Base-by-base conservation (phyloP, 352 stramenopile species). In the Blastocystis sp. region DNA sequence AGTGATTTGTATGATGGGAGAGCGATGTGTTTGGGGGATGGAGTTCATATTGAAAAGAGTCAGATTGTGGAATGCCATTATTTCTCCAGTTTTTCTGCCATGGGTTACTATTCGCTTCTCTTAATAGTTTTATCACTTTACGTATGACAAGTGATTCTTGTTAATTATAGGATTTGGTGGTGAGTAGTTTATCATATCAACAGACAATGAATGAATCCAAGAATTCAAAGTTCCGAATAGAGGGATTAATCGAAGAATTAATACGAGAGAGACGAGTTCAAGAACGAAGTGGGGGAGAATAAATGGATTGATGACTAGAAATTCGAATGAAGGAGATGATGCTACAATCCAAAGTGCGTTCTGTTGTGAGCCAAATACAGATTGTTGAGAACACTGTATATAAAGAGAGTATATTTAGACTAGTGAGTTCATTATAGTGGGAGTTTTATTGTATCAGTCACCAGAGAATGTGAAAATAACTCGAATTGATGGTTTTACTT, bases 331-430 rank as follows among this genome's bases (percentile, higher is more conserved):
- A 37, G 44, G 68, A 79, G 35, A n/a, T 19, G 35, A 33, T 11
- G 13, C 35, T 79, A 0, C 58, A 79, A 1, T 54, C 15, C 17
- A 79, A 53, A 53, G 17, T 79, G 5, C 30, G n/a, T 17, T 33
- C 54, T 22, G 58, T 53, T 27, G 68, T 79, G 6, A 9, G 68
- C 17, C 54, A 79, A 27, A 37, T 79, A 22, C 40, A 57, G 19
- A 79, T 79, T 27, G 68, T 79, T n/a, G 33, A 79, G 37, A 33
- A 24, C n/a, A 53, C 68, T 22, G 68, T 79, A 22, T 79, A 79
- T 53, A 33, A 79, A 19, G 33, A 79, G n/a, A 53, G 68, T 79
- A n/a, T 2, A n/a, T 24, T 53, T 0, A 27, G 5, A 33, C 13
- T 27, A 27, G n/a, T 4, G 15, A 6, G 3, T 79, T 9, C 27